phyloP scores from a whole-genome alignment of 2,329 filamentous ascomycete species.

The Aspergillus sp. region DNA sequence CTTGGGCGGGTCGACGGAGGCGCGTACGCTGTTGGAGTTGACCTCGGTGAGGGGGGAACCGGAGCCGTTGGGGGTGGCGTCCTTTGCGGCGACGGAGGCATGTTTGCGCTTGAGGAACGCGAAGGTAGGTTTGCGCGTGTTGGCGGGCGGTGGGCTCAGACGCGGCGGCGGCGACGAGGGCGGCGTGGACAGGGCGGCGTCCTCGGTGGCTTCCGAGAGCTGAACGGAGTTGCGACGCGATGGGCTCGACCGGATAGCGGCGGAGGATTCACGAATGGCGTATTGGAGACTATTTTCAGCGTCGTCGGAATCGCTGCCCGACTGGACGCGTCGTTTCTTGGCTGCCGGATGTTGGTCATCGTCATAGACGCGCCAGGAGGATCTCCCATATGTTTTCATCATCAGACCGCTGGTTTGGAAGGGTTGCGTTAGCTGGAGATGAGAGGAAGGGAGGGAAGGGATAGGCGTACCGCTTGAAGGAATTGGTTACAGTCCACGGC shows the following conservation, averaged over 20 bases:
- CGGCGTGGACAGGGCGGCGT: constrained; percentile 48
- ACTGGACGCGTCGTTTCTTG: constrained; percentile 46
- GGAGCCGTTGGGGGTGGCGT: constrained; percentile 23
- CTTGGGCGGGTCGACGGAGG: constrained; percentile 37
- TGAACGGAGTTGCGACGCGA: constrained; percentile 46
- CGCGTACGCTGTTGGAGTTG: constrained; percentile 42
- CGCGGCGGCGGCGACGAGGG: constrained; percentile 52
- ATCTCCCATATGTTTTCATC: constrained; percentile 50
- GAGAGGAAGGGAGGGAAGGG: constrained; percentile 3
- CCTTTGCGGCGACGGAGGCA: constrained; percentile 25
- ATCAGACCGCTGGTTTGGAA: constrained; percentile 41
- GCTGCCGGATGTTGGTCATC: constrained; percentile 41
- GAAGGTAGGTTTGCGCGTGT: constrained; percentile 50
- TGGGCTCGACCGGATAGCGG: constrained; percentile 44
- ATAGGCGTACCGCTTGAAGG: constrained; percentile 45
- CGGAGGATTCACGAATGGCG: constrained; percentile 48
- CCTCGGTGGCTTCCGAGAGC: constrained; percentile 42
- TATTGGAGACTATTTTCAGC: constrained; percentile 46
- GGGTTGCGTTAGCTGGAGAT: constrained; percentile 1
- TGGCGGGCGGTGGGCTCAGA: constrained; percentile 40
- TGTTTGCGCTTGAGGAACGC: constrained; percentile 49
- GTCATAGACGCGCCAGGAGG: constrained; percentile 47
- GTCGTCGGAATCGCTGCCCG: constrained; percentile 36
- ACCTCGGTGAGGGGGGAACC: constrained; percentile 44
- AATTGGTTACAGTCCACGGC: constrained; percentile 52